Base-by-base conservation (phyloP, 345 rosid genomes). In the Excoecaria cochinchinensis region DNA sequence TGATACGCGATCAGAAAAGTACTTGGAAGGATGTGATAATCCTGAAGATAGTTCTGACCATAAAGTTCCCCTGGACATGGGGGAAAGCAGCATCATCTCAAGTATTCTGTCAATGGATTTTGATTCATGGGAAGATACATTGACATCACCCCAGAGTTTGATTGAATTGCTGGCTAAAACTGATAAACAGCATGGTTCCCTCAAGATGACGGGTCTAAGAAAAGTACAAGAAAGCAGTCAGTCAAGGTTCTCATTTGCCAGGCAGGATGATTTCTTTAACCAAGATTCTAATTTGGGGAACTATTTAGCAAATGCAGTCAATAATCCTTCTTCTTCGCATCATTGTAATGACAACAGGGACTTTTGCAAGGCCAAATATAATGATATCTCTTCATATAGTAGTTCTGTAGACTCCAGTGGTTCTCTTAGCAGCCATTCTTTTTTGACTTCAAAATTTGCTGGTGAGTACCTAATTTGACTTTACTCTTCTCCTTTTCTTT, bases 211-310 rank as follows among this genome's bases (percentile, higher is more conserved):
- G 46, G 42, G 75, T 73, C 22, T 66, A 17, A 50, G 80, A 67
- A 77, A 72, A 77, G 61, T 40, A 38, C 76, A 71, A 15, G 75
- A 66, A 19, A 58, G 57, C 44, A 52, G 64, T 57, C 76, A 77
- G 61, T 77, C 80, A 8, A 77, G 80, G 76, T 77, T 77, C 67
- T 77, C 80, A 8, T 77, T 77, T 72, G 80, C 82, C 38, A 70
- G 82, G 51, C 79, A 80, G 67, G 76, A 71, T 51, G 79, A 67
- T 70, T 65, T 66, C 11, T 19, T 22, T 36, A 39, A 71, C 57
- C 73, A 75, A 38, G 67, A 47, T 10, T 50, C 59, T 66, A 52
- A 50, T 71, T 17, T 65, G 24, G 76, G 68, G 31, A 51, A 46
- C 42, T 65, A 73, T n/a, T 8, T 13, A 56, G 61, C 57, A 50